These are phyloP conservation scores for Notholithocarpus densiflorus DNA, from an alignment of 306 rosid genomes.

Conservation along the genomic window DNA sequence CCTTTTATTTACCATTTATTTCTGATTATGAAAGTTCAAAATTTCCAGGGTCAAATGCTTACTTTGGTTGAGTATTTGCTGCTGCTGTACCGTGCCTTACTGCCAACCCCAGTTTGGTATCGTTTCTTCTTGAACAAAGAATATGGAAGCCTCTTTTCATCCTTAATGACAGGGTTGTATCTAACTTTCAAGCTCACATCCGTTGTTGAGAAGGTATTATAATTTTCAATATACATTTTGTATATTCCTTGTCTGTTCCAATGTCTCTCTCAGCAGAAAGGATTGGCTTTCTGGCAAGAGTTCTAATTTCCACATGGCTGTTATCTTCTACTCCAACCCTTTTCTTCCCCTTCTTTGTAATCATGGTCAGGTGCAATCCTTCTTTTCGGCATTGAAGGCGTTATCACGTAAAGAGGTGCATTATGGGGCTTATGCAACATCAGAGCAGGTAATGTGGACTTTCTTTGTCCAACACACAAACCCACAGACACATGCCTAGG, in stretches of 20 bases:
- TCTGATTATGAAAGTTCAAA: constrained; percentile 28
- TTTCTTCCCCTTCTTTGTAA: neutral
- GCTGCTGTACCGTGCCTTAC: constrained; percentile 84
- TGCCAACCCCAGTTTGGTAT: constrained; percentile 98
- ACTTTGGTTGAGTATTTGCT: constrained; percentile 85
- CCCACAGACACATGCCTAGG: neutral
- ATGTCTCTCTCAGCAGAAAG: neutral
- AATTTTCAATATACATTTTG: constrained; percentile 1
- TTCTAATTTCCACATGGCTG: neutral
- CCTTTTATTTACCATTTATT: neutral
- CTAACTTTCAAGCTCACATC: constrained; percentile 95
- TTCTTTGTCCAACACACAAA: neutral
- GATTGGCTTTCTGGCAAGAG: neutral
- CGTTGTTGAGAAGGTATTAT: constrained; percentile 86
- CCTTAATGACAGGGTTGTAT: constrained; percentile 91
- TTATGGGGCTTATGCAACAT: constrained; percentile 96
- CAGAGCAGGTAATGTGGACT: constrained; percentile 71
- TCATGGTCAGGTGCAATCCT: constrained; percentile 75
- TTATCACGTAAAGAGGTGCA: constrained; percentile 94
- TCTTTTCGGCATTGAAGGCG: constrained; percentile 84
- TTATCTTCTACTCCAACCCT: neutral
- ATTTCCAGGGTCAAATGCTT: constrained; percentile 87
- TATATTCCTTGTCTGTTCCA: constrained; percentile 11
- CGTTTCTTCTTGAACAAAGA: constrained; percentile 99
- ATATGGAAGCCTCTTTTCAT: constrained; percentile 94